Percentiles rank a stretch among this genome's conserved stretches.
phyloP scores from a whole-genome alignment of 345 rosid genomes.

The Pelargonium nanum region DNA sequence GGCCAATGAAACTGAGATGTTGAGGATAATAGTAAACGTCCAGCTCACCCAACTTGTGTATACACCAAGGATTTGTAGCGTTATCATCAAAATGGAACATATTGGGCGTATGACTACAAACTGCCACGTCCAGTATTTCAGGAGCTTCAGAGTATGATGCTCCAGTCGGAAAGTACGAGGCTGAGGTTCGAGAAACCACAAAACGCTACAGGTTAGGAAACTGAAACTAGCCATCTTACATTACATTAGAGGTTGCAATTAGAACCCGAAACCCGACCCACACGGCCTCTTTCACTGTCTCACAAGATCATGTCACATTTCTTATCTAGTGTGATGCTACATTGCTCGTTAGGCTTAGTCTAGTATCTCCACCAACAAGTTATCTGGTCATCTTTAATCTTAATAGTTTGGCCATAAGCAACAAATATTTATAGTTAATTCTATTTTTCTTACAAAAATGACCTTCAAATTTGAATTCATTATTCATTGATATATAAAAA shows the following conservation, averaged over 20 bases:
- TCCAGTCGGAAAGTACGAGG: slow-evolving; percentile 63
- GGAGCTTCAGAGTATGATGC: slow-evolving; percentile 56
- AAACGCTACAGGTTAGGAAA: not conserved
- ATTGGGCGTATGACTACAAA: slow-evolving; percentile 76
- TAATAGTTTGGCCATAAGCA: too few species aligned
- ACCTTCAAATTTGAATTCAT: not conserved
- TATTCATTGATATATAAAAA: too few species aligned
- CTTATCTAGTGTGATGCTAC: too few species aligned
- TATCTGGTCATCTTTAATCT: too few species aligned
- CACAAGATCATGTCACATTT: too few species aligned
- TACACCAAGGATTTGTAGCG: slow-evolving; percentile 45
- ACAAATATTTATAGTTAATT: too few species aligned
- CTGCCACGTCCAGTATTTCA: slow-evolving; percentile 97
- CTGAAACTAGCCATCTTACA: not conserved
- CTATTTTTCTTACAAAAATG: too few species aligned
- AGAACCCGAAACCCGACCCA: too few species aligned
- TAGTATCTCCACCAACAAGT: too few species aligned
- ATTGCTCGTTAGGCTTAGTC: too few species aligned
- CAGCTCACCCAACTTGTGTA: slow-evolving; percentile 95
- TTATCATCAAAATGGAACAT: slow-evolving; percentile 78
- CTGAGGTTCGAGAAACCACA: slow-evolving; percentile 31
- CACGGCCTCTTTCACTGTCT: too few species aligned
- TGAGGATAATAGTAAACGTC: slow-evolving; percentile 82
- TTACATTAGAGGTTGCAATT: not conserved
- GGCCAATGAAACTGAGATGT: slow-evolving; percentile 80